Percentiles rank a stretch among this genome's conserved stretches.
phyloP scores from a whole-genome alignment of 2,329 filamentous ascomycete species.

The Penicillium sp. region DNA sequence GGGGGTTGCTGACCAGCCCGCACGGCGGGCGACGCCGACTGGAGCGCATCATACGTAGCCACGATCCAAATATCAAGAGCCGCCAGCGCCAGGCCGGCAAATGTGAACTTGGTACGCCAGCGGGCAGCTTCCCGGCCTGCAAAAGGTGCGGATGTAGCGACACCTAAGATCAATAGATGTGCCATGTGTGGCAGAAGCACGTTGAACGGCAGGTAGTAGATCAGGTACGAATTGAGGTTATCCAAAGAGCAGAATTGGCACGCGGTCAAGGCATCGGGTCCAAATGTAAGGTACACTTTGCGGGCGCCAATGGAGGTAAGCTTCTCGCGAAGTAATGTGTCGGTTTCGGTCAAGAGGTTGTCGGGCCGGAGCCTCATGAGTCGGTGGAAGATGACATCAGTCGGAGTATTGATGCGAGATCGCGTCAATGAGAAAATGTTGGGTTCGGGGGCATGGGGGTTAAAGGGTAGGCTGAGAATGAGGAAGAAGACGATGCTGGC shows the following conservation, averaged over 20 bases:
- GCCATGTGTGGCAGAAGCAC: slow-evolving; percentile 71
- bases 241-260: slow-evolving; percentile 81
- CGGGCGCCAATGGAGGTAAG: slow-evolving; percentile 68
- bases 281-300: slow-evolving; percentile 77
- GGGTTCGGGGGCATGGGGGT: slow-evolving; percentile 45
- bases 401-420: slow-evolving; percentile 79
- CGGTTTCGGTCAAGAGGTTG: slow-evolving; percentile 45
- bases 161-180: slow-evolving; percentile 66
- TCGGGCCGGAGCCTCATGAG: slow-evolving; percentile 48
- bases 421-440: slow-evolving; percentile 76
- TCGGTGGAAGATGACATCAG: slow-evolving; percentile 75
- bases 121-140: slow-evolving; percentile 58
- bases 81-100: slow-evolving; percentile 56
- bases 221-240: slow-evolving; percentile 64
- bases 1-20: slow-evolving; percentile 59
- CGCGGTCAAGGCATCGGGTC: slow-evolving; percentile 64
- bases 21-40: slow-evolving; percentile 55
- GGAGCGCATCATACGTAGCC: slow-evolving; percentile 55
- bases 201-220: slow-evolving; percentile 68
- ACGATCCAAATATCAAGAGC: slow-evolving; percentile 62
- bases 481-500: slow-evolving; percentile 51
- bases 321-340: slow-evolving; percentile 61
- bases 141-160: slow-evolving; percentile 65
- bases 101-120: slow-evolving; percentile 67
- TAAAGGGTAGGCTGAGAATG: slow-evolving; percentile 62